Conservation (phyloP, 2,329 filamentous ascomycete genomes). For the Sporothrix phasma region DNA sequence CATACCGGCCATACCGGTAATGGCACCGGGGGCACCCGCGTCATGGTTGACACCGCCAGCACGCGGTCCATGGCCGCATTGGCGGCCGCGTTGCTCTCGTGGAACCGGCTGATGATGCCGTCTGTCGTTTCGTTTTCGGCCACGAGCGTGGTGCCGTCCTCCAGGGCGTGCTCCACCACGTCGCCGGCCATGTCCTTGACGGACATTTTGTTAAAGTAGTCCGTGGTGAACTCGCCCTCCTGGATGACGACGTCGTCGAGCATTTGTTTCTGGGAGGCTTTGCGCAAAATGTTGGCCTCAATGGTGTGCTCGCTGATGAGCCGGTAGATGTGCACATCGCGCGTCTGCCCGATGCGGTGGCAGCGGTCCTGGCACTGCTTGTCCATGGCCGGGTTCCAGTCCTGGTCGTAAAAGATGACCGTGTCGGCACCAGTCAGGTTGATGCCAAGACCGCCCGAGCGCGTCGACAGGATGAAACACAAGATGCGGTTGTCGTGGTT, state of each 20-base stretch:
- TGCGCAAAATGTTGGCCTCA: slow-evolving; percentile 93
- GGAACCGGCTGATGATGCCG: slow-evolving; percentile 25
- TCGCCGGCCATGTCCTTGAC: slow-evolving; percentile 55
- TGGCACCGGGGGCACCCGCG: not conserved
- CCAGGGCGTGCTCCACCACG: slow-evolving; percentile 17
- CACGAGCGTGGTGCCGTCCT: slow-evolving; percentile 18
- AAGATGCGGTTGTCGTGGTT: slow-evolving; percentile 89
- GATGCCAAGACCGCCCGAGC: slow-evolving; percentile 89
- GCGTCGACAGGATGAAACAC: slow-evolving; percentile 89
- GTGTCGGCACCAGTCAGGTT: slow-evolving; percentile 95
- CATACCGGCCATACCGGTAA: too few species aligned
- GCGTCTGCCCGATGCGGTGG: slow-evolving; percentile 93
- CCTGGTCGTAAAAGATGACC: slow-evolving; percentile 97
- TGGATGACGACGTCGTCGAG: slow-evolving; percentile 97
- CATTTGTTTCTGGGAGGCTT: slow-evolving; percentile 95
- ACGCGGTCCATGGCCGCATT: slow-evolving; percentile 80
- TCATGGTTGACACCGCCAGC: slow-evolving; percentile 53
- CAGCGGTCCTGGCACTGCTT: slow-evolving; percentile 97
- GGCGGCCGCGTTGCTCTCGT: slow-evolving; percentile 60
- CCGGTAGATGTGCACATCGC: slow-evolving; percentile 96
- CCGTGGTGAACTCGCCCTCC: slow-evolving; percentile 94
- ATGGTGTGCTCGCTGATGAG: slow-evolving; percentile 91
- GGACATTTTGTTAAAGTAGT: slow-evolving; percentile 76
- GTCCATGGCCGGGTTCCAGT: slow-evolving; percentile 99
- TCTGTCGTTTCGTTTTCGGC: slow-evolving; percentile 18